Percentiles rank a stretch among this genome's conserved stretches.
These are phyloP conservation scores for Eremothecium cymbalariae DNA, from an alignment of 1,139 yeast genomes.

Conservation along the genomic window DNA sequence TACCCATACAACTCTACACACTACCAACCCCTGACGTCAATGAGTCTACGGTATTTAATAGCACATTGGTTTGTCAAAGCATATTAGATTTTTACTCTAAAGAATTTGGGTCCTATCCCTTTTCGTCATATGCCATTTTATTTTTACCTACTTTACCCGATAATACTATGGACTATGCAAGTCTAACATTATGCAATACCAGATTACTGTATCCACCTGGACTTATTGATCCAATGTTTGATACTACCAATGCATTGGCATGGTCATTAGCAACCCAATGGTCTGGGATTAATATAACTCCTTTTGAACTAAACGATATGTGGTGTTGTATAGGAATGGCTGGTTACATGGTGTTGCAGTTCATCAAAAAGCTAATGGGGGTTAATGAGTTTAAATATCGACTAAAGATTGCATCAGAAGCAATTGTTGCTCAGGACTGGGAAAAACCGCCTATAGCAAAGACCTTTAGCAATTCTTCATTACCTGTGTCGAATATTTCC, in stretches of 20 bases:
- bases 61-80: constrained; percentile 66
- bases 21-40: constrained; percentile 31
- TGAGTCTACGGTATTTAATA: constrained; percentile 54
- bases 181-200: constrained; percentile 61
- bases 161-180: constrained; percentile 61
- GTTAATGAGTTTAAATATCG: constrained; percentile 69
- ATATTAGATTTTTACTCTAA: constrained; percentile 79
- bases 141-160: constrained; percentile 57
- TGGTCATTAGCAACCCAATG: constrained; percentile 79
- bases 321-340: constrained; percentile 92
- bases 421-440: constrained; percentile 63
- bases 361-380: constrained; percentile 67
- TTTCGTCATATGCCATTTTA: constrained; percentile 67
- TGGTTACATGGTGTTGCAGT: constrained; percentile 71
- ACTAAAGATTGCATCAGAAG: constrained; percentile 56
- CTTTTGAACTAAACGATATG: constrained; percentile 69
- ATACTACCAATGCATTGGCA: constrained; percentile 59
- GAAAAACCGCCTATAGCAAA: constrained; percentile 75
- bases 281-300: constrained; percentile 89
- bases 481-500: constrained; percentile 38
- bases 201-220: constrained; percentile 66
- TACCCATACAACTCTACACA: constrained; percentile 38
- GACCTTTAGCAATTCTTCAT: constrained; percentile 60
- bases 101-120: constrained; percentile 92
- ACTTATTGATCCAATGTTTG: constrained; percentile 70